phyloP scores from a whole-genome alignment of 805 yeast species.

The Diddensiella caesifluorescens region DNA sequence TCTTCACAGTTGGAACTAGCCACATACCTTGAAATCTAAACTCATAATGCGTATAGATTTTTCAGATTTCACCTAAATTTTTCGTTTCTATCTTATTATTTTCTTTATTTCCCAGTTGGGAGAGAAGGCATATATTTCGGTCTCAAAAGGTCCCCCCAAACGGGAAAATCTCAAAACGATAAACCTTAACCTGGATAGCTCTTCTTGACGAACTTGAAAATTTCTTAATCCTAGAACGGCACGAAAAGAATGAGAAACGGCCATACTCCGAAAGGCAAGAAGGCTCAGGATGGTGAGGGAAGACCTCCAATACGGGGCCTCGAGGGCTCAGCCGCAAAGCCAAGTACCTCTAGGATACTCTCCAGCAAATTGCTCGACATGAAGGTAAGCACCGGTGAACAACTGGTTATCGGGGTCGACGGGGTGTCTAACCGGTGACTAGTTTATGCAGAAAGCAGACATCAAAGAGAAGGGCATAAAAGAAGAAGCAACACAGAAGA shows the following conservation, averaged over 20 bases:
- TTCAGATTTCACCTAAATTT: constrained; percentile 1
- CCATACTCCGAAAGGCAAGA: no score
- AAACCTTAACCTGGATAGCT: no score
- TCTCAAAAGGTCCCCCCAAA: no score
- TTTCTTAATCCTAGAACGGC: no score
- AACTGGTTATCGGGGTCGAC: constrained; percentile 12
- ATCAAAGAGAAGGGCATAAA: constrained; percentile 32
- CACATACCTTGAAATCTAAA: constrained; percentile 58
- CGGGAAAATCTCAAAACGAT: no score
- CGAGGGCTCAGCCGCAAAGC: constrained; percentile 14
- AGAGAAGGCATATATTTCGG: no score
- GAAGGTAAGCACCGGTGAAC: constrained; percentile 57
- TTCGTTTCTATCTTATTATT: neutral
- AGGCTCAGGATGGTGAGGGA: neutral
- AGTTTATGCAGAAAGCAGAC: constrained; percentile 28
- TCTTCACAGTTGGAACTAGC: neutral
- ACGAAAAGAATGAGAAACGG: no score
- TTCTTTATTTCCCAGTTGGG: no score
- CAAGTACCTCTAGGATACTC: constrained; percentile 33
- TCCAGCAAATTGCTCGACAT: constrained; percentile 76
- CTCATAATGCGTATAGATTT: constrained; percentile 45
- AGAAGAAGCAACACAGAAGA: constrained; percentile 23
- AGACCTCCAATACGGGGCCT: constrained; percentile 8
- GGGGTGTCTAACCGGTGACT: constrained; percentile 17
- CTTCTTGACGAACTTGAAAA: no score